Base-by-base conservation (phyloP, 257 asterid species). In the Primulina tabacum region DNA sequence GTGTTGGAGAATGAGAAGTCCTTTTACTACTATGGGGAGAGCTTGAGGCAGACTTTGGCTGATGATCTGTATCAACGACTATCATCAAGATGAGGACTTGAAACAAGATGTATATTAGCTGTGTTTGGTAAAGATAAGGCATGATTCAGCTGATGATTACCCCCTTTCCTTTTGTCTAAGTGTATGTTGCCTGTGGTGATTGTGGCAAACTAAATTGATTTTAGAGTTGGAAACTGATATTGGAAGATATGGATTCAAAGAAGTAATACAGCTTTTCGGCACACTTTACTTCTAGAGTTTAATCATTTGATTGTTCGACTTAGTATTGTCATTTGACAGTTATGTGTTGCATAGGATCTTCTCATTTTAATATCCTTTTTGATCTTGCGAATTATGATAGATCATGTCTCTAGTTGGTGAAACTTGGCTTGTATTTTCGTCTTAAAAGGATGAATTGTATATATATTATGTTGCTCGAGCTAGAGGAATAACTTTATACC, bases 11-110 rank as follows among this genome's bases (percentile, higher is more conserved):
- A 82, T 7, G 99, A 94, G 83, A 91, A 94, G 79, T 73, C 95
- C 0, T 80, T 81, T 43, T 82, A 77, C 70, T 88, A 88, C 65
- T 89, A 81, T 67, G 99, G 97, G 50, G 97, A 90, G 81, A 89
- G 77, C 75, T 73, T 86, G 71, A 89, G 95, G 82, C 95, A 87
- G 83, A 84, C 83, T 17, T 77, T 94, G 88, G 97, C 97, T 20
- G 97, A 94, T 78, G 98, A 94, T 77, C 71, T 94, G 18, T 94
- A 89, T 75, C 99, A 88, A 71, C 76, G 96, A 16, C 83, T 89
- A 5, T 86, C 99, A 5, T 91, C 93, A 29, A 87, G 97, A 84
- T 93, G 90, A 86, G 68, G 32, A 43, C 14, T 50, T 26, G 11
- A 1, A 14, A 2, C 12, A 71, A 71, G 69, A 21, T 34, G 58